These are phyloP conservation scores for Metschnikowia orientalis DNA, from an alignment of 805 yeast genomes.

Conservation along the genomic window DNA sequence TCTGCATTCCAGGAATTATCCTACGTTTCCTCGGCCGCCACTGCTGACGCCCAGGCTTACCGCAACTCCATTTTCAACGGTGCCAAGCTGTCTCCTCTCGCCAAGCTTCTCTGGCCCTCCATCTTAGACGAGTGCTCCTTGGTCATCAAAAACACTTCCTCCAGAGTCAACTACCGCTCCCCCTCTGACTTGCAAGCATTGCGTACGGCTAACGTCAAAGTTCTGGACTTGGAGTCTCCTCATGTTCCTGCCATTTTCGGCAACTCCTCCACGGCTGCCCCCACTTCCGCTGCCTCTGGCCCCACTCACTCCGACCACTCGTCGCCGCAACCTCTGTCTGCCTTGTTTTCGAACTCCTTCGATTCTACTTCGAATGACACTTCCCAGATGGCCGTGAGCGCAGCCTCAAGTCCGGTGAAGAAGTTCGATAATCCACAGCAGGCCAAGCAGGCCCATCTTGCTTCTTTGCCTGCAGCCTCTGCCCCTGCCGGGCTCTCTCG, in stretches of 20 bases:
- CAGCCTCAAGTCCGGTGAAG: conserved; percentile 14
- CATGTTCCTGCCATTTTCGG: conserved; percentile 28
- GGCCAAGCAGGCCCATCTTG: conserved; percentile 1
- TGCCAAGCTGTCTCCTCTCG: conserved; percentile 24
- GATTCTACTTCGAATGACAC: conserved; percentile 6
- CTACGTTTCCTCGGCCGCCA: conserved; percentile 49
- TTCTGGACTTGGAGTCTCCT: conserved; percentile 8
- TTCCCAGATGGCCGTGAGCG: conserved; percentile 12
- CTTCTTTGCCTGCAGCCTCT: not conserved
- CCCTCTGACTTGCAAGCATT: conserved; percentile 28
- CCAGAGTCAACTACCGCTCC: conserved; percentile 35
- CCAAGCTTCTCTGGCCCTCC: conserved; percentile 44
- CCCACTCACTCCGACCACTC: not conserved
- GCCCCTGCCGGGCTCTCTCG: not conserved
- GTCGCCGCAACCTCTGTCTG: too few relatives aligned
- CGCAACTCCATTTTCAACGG: conserved; percentile 52
- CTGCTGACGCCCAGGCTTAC: conserved; percentile 34
- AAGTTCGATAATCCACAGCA: conserved; percentile 2
- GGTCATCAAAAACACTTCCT: conserved; percentile 48
- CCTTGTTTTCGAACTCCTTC: too few relatives aligned
- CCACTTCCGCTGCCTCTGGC: not conserved
- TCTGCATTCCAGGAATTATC: conserved; percentile 78
- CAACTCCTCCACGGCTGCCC: conserved; percentile 22
- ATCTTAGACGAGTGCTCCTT: conserved; percentile 57
- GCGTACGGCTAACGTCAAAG: conserved; percentile 15